Evolutionary conservation across 768 basidiomycete species (phyloP).

Genomic region (Hemileccinum rubropunctum): DNA sequence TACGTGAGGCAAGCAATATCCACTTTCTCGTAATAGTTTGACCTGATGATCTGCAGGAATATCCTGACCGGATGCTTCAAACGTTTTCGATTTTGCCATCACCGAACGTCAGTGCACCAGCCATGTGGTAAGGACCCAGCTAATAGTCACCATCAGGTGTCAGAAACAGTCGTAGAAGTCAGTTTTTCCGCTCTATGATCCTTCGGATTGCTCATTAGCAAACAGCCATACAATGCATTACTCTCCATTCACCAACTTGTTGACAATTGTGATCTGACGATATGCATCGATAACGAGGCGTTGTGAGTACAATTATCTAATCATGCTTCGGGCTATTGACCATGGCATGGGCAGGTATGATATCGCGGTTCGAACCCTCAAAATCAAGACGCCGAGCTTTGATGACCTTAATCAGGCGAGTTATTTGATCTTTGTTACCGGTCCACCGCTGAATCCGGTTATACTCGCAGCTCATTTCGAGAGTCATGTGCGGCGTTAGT

Average conservation of each 20-base stretch:
- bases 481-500: constrained; percentile 93
- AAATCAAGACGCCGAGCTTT: constrained; percentile 63
- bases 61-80: constrained; percentile 45
- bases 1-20: constrained; percentile 60
- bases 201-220: constrained; percentile 8
- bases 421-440: neutral
- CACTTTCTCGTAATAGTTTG: neutral
- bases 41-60: constrained; percentile 47
- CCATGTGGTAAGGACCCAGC: neutral
- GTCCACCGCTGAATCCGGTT: neutral
- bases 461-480: constrained; percentile 60
- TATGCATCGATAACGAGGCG: constrained; percentile 88
- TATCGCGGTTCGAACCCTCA: constrained; percentile 62
- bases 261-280: constrained; percentile 79
- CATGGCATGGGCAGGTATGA: constrained; percentile 52
- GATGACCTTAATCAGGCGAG: constrained; percentile 67
- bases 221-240: constrained; percentile 76
- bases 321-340: neutral
- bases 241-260: constrained; percentile 88
- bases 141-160: constrained; percentile 29
- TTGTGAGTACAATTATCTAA: constrained; percentile 43
- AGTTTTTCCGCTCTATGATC: constrained; percentile 3
- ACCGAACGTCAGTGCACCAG: constrained; percentile 43
- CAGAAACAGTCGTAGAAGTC: constrained; percentile 56
- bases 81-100: constrained; percentile 56